Evolutionary conservation across 352 stramenopile genomes (phyloP).

Genomic region (Pythium rhizo-oryzae): DNA sequence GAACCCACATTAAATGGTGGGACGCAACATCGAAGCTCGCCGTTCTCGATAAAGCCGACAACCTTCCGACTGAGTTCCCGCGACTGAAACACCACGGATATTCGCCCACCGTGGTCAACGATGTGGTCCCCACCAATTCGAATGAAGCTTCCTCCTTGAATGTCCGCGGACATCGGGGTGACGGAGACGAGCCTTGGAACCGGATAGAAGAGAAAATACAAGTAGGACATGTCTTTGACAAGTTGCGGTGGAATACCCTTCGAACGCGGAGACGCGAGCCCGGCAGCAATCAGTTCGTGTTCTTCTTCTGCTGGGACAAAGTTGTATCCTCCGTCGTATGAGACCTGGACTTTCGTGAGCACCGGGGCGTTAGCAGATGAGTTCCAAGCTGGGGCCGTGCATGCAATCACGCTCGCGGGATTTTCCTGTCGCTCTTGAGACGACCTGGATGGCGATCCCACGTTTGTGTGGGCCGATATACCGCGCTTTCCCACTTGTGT

Average conservation of each 20-base stretch:
- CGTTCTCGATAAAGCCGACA: constrained; percentile 64
- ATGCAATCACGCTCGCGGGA: constrained; percentile 47
- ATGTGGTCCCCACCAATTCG: constrained; percentile 60
- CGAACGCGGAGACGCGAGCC: constrained; percentile 7
- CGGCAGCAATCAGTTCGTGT: constrained; percentile 14
- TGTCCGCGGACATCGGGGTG: constrained; percentile 65
- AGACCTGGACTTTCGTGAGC: constrained; percentile 76
- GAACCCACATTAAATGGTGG: constrained; percentile 63
- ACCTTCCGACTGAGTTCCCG: constrained; percentile 58
- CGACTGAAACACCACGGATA: constrained; percentile 66
- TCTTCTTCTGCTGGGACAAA: constrained; percentile 45
- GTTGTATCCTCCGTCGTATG: constrained; percentile 59
- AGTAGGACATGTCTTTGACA: constrained; percentile 60
- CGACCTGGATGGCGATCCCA: not conserved
- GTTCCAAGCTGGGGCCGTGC: constrained; percentile 48
- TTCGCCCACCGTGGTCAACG: constrained; percentile 64
- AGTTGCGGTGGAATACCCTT: constrained; percentile 30
- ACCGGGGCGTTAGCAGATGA: constrained; percentile 32
- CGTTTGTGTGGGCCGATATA: not conserved
- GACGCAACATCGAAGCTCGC: constrained; percentile 63
- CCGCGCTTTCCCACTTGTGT: not conserved
- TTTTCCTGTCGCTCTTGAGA: constrained; percentile 29
- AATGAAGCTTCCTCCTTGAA: constrained; percentile 66
- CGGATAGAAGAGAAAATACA: constrained; percentile 81
- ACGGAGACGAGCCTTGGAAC: constrained; percentile 50